Conservation (phyloP, 495 filamentous ascomycete genomes). For the Penicillium coprophilum region DNA sequence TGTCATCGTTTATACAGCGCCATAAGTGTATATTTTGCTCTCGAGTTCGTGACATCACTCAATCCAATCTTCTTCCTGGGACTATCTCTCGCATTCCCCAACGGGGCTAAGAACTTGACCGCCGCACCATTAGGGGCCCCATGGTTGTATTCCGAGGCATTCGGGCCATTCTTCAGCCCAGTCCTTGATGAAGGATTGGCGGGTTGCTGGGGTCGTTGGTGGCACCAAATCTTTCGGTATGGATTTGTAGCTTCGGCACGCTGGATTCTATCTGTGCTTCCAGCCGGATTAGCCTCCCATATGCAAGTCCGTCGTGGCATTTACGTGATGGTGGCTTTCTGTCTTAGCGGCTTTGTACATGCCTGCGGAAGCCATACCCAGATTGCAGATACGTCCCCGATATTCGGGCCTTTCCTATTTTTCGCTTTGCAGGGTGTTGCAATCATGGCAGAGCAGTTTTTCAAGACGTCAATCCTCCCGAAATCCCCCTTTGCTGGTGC, state of each 20-base stretch:
- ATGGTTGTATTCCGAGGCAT: constrained; percentile 65
- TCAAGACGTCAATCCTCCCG: constrained; percentile 26
- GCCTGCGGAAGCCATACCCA: constrained; percentile 56
- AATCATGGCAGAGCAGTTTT: constrained; percentile 48
- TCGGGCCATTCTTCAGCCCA: constrained; percentile 53
- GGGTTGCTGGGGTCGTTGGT: constrained; percentile 81
- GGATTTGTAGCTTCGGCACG: constrained; percentile 61
- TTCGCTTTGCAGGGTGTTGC: constrained; percentile 60
- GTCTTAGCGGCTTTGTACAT: constrained; percentile 60
- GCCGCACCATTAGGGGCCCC: constrained; percentile 52
- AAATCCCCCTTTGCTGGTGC: constrained; percentile 27
- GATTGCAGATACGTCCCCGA: constrained; percentile 43
- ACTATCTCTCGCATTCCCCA: constrained; percentile 49
- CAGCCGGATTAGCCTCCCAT: constrained; percentile 16
- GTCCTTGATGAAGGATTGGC: constrained; percentile 66
- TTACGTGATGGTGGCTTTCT: constrained; percentile 52
- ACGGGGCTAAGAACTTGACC: constrained; percentile 33
- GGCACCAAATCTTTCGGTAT: constrained; percentile 84
- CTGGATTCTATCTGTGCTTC: constrained; percentile 48
- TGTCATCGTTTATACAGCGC: constrained; percentile 53
- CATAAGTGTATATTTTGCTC: constrained; percentile 50
- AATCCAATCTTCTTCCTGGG: constrained; percentile 58
- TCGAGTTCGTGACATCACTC: constrained; percentile 55
- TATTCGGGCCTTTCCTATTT: constrained; percentile 48
- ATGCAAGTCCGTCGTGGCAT: constrained; percentile 23